These are phyloP conservation scores for Acmispon strigosus DNA, from an alignment of 306 rosid genomes.

Conservation along the genomic window DNA sequence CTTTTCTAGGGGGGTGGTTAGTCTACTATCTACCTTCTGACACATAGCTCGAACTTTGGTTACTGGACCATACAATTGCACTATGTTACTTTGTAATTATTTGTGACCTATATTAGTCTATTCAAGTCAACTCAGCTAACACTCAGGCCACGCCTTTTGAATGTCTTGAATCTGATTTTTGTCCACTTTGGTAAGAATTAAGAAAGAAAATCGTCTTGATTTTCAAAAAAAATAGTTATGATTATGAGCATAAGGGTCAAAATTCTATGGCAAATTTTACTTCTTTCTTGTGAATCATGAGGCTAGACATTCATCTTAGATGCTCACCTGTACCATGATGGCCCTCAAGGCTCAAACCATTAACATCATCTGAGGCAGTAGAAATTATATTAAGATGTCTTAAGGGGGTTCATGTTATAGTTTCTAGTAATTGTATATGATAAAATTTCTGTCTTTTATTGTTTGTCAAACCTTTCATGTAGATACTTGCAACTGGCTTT, in stretches of 20 bases:
- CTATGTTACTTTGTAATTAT: too few species aligned
- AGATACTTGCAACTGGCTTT: slow-evolving; percentile 84
- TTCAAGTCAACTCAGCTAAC: slow-evolving; percentile 8
- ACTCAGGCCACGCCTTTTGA: background rate
- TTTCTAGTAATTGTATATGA: background rate
- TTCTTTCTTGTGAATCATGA: background rate
- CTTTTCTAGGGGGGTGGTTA: background rate
- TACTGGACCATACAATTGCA: background rate
- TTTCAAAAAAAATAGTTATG: background rate
- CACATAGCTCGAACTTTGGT: background rate
- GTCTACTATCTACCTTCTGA: background rate
- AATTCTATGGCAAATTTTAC: background rate
- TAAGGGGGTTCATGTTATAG: background rate
- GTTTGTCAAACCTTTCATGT: slow-evolving; percentile 18
- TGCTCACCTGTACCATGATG: background rate
- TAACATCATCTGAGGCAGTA: background rate
- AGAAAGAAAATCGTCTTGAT: background rate
- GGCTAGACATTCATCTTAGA: background rate
- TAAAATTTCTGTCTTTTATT: slow-evolving; percentile 1
- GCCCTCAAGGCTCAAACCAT: background rate
- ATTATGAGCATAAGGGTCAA: background rate
- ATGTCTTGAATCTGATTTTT: background rate
- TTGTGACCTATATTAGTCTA: background rate
- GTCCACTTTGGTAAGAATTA: background rate
- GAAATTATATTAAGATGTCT: slow-evolving; percentile 9